phyloP scores from a whole-genome alignment of 1,139 yeast species.

The Hemisphaericaspora lyxosophila region DNA sequence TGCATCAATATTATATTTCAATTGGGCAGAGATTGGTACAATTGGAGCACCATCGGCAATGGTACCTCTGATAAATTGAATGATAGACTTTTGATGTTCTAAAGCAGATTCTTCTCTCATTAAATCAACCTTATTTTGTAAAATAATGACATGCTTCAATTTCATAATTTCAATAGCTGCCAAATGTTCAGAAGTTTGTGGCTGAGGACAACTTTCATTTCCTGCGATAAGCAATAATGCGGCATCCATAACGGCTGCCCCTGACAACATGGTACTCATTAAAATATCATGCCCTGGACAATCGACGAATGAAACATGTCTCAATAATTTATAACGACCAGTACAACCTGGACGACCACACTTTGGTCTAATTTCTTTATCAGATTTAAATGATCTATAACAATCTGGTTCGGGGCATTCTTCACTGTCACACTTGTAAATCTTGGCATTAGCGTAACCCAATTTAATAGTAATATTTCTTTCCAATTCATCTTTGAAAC shows the following conservation, averaged over 20 bases:
- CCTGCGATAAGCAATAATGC: conserved; percentile 95
- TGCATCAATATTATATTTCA: conserved; percentile 97
- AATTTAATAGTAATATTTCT: conserved; percentile 98
- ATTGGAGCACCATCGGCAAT: conserved; percentile 99
- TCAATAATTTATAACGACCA: conserved; percentile 84
- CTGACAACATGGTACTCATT: conserved; percentile 99
- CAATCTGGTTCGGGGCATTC: conserved; percentile 93
- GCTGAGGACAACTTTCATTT: conserved; percentile 99
- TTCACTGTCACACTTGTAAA: conserved; percentile 87
- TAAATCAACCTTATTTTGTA: conserved; percentile 97
- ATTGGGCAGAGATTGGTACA: conserved; percentile 98
- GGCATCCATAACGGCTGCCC: conserved; percentile 99
- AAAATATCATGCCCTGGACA: conserved; percentile 99
- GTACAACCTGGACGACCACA: conserved; percentile 81
- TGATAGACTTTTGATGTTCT: conserved; percentile 91
- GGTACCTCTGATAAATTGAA: conserved; percentile 93
- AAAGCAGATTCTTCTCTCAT: conserved; percentile 97
- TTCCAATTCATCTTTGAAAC: conserved; percentile 97
- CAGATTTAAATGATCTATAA: conserved; percentile 91
- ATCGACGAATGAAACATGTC: conserved; percentile 98
- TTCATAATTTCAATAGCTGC: conserved; percentile 99
- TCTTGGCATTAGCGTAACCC: conserved; percentile 98
- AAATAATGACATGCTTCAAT: conserved; percentile 90
- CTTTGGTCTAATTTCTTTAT: conserved; percentile 90
- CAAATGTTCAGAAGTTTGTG: conserved; percentile 98